phyloP scores from a whole-genome alignment of 345 rosid genomes.

The Theobroma cacao region DNA sequence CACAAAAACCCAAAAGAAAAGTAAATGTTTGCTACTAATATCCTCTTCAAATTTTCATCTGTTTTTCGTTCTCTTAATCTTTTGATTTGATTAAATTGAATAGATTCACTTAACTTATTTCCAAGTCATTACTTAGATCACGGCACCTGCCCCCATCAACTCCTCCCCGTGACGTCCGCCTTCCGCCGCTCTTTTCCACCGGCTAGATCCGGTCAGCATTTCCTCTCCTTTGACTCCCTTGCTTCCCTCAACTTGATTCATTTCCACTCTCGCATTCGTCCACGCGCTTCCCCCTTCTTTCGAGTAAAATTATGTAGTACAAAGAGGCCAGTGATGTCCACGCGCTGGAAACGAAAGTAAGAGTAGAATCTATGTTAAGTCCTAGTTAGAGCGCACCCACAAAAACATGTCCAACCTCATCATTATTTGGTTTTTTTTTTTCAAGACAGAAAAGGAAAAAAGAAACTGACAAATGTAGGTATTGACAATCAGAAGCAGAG shows the following conservation, averaged over 20 bases:
- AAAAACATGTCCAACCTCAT: conserved; percentile 15
- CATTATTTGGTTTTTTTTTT: conserved; percentile 17
- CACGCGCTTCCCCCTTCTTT: too few species aligned
- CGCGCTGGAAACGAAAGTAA: not conserved
- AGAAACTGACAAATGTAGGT: conserved; percentile 47
- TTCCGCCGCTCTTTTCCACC: conserved; percentile 31
- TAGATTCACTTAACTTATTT: not conserved
- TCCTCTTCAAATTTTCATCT: not conserved
- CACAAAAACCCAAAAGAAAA: not conserved
- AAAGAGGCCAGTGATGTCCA: not conserved
- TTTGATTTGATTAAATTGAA: not conserved
- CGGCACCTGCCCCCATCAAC: conserved; percentile 9
- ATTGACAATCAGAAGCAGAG: conserved; percentile 19
- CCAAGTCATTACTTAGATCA: conserved; percentile 6
- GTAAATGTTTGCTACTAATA: not conserved
- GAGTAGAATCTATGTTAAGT: not conserved
- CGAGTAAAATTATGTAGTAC: too few species aligned
- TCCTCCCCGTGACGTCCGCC: conserved; percentile 48
- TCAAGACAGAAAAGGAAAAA: conserved; percentile 22
- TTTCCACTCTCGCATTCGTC: too few species aligned
- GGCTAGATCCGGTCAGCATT: conserved; percentile 33
- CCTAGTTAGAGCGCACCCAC: conserved; percentile 11
- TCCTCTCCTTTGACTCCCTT: not conserved
- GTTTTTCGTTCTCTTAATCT: not conserved
- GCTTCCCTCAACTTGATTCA: too few species aligned